A percentile compares a stretch with the other conserved stretches of the same genome.
Conservation (phyloP, 352 stramenopile genomes). For the Blastocystis sp. region DNA sequence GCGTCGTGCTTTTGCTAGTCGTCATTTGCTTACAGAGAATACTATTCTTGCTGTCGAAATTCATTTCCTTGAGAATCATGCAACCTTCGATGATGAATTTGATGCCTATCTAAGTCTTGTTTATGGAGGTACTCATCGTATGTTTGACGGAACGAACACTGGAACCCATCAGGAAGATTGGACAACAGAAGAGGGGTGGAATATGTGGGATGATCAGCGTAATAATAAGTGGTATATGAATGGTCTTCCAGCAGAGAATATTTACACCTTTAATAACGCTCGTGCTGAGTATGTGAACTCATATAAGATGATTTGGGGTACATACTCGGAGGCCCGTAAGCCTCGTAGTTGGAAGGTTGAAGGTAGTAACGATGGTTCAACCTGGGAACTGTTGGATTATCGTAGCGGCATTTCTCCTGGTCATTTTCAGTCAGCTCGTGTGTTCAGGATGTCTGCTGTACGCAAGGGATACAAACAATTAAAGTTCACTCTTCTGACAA, state of each 20-base stretch:
- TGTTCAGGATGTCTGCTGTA: not conserved
- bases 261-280: not conserved
- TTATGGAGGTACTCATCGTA: not conserved
- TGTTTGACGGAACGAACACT: not conserved
- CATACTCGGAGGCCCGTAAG: not conserved
- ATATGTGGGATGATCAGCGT: not conserved
- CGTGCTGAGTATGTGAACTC: conserved; percentile 3
- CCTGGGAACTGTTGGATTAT: not conserved
- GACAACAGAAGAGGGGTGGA: not conserved
- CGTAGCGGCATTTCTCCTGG: not conserved
- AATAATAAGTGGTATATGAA: conserved; percentile 39
- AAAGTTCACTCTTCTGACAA: not conserved
- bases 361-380: not conserved
- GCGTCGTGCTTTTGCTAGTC: not conserved
- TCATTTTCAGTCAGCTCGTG: not conserved
- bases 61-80: not conserved
- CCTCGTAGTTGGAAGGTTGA: not conserved
- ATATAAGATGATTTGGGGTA: conserved; percentile 7
- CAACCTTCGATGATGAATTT: not conserved
- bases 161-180: conserved; percentile 14
- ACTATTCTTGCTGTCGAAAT: not conserved
- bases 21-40: not conserved
- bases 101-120: not conserved
- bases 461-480: not conserved
- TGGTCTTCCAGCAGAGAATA: not conserved